These are phyloP conservation scores for Straminergon stramineum DNA, from an alignment of 225 moss, liverwort and hornwort genomes.

Conservation along the genomic window DNA sequence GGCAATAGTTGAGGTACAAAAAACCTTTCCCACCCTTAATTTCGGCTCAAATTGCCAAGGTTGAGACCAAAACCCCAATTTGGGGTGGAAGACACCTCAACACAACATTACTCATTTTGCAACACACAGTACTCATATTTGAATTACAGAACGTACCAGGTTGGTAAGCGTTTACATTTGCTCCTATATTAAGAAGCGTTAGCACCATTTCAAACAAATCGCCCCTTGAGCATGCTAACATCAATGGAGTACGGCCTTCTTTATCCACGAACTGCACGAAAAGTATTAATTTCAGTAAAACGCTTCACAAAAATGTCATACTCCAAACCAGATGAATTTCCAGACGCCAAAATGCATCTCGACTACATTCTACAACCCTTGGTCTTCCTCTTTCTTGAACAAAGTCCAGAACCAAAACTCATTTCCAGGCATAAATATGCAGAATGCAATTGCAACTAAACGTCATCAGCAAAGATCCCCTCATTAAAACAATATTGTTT, in stretches of 20 bases:
- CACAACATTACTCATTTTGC: background rate
- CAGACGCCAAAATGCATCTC: background rate
- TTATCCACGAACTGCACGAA: slow-evolving; percentile 72
- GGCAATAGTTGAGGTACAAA: background rate
- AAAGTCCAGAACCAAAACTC: background rate
- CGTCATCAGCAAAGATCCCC: background rate
- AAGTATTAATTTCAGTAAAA: background rate
- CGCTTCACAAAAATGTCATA: background rate
- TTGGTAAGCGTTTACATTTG: slow-evolving; percentile 59
- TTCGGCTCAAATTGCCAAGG: background rate
- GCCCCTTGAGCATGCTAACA: slow-evolving; percentile 74
- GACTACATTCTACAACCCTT: background rate
- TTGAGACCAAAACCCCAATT: background rate
- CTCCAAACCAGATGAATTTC: background rate
- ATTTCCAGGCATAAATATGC: background rate
- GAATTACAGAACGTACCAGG: slow-evolving; percentile 23
- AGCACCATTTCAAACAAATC: slow-evolving; percentile 83
- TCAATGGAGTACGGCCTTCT: slow-evolving; percentile 83
- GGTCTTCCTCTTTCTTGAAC: background rate
- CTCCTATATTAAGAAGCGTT: slow-evolving; percentile 78
- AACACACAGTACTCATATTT: background rate
- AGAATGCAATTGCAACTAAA: background rate
- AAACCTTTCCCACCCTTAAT: background rate
- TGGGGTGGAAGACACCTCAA: background rate
- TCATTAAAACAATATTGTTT: background rate